These are phyloP conservation scores for Yarrowia yakushimensis DNA, from an alignment of 805 yeast genomes.

Conservation along the genomic window DNA sequence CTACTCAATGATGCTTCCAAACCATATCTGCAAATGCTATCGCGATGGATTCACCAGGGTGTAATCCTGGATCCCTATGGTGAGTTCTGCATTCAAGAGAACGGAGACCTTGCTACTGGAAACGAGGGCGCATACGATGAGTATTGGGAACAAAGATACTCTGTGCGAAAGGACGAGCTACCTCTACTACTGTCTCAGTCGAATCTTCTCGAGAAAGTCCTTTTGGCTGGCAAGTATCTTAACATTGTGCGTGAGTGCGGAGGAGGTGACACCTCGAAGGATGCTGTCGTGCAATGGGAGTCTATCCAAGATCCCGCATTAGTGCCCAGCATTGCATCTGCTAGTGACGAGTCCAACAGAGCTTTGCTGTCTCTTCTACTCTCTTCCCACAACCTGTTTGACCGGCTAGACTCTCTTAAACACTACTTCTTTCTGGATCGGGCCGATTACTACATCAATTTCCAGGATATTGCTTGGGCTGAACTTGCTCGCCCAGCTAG, in stretches of 20 bases:
- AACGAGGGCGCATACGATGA: constrained; percentile 38
- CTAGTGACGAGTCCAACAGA: constrained; percentile 65
- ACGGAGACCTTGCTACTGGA: constrained; percentile 31
- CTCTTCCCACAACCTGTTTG: constrained; percentile 54
- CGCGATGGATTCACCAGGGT: constrained; percentile 78
- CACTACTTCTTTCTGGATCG: constrained; percentile 55
- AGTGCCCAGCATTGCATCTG: constrained; percentile 53
- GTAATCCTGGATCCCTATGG: constrained; percentile 69
- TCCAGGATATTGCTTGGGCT: constrained; percentile 48
- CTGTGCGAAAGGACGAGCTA: constrained; percentile 69
- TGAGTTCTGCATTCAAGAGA: constrained; percentile 70
- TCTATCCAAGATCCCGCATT: constrained; percentile 47
- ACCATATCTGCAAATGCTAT: constrained; percentile 64
- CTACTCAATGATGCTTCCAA: constrained; percentile 58
- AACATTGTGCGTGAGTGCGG: constrained; percentile 68
- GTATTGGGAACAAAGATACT: constrained; percentile 53
- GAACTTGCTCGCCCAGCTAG: constrained; percentile 49
- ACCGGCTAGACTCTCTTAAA: constrained; percentile 50
- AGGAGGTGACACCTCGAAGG: constrained; percentile 38
- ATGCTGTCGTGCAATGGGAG: constrained; percentile 36
- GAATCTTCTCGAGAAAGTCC: constrained; percentile 57
- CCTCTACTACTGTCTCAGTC: constrained; percentile 58
- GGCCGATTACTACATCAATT: constrained; percentile 50
- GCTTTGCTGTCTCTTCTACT: constrained; percentile 55
- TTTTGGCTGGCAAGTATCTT: constrained; percentile 80